A percentile compares a stretch with the other conserved stretches of the same genome.
Evolutionary conservation across 2,329 filamentous ascomycete genomes (phyloP).

Genomic region (Laburnicola sp.): DNA sequence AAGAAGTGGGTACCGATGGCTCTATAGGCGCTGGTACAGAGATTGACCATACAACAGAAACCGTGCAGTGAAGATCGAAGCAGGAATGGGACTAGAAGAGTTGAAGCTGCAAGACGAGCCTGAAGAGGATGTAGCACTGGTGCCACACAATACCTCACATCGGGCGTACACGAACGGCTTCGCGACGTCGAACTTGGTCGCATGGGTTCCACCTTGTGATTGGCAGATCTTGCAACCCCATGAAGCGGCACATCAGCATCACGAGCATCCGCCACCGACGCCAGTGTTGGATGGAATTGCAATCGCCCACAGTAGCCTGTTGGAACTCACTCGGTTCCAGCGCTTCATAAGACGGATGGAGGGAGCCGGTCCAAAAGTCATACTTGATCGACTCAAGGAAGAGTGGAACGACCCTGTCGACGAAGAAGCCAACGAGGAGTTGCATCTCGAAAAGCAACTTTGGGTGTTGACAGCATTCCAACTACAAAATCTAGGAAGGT

Average conservation of each 20-base stretch:
- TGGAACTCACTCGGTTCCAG: conserved; percentile 50
- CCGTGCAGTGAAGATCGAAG: conserved; percentile 21
- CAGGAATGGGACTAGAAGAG: conserved; percentile 24
- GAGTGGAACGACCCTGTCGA: conserved; percentile 44
- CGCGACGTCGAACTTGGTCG: conserved; percentile 17
- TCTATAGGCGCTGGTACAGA: background rate
- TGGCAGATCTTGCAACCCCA: conserved; percentile 40
- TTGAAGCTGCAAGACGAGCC: conserved; percentile 24
- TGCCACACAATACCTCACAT: conserved; percentile 8
- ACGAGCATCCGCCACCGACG: conserved; percentile 22
- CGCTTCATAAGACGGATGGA: conserved; percentile 61
- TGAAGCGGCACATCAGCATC: background rate
- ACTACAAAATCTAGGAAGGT: conserved; percentile 38
- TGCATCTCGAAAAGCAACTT: conserved; percentile 60
- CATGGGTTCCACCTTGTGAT: conserved; percentile 36
- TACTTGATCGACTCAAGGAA: conserved; percentile 60
- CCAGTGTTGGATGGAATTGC: conserved; percentile 20
- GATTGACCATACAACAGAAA: conserved; percentile 10
- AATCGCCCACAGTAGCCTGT: conserved; percentile 22
- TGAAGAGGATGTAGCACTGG: conserved; percentile 3
- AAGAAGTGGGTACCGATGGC: conserved; percentile 15
- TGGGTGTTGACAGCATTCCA: conserved; percentile 65
- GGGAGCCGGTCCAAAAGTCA: conserved; percentile 54
- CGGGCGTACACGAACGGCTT: conserved; percentile 16
- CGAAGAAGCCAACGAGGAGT: conserved; percentile 51